These are phyloP conservation scores for Candida sanyaensis DNA, from an alignment of 1,139 yeast species.

Conservation along the genomic window DNA sequence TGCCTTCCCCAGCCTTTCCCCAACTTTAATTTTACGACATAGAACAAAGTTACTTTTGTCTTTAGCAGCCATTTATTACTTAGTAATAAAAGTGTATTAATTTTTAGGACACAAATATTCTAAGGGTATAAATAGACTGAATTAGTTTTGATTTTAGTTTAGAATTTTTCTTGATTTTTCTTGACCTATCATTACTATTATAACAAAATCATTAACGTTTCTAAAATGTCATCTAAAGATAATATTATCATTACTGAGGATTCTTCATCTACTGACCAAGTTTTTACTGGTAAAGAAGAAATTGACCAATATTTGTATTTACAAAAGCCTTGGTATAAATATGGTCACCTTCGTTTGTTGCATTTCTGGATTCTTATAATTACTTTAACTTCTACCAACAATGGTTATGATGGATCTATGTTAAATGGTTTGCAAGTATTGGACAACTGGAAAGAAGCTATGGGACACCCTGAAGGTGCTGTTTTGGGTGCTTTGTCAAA, in stretches of 20 bases:
- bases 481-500: slow-evolving; percentile 47
- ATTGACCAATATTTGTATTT: slow-evolving; percentile 9
- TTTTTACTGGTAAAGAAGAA: slow-evolving; percentile 11
- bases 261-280: slow-evolving; percentile 2
- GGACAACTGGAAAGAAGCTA: slow-evolving; percentile 31
- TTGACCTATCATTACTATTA: not conserved
- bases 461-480: slow-evolving; percentile 45
- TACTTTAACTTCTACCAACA: slow-evolving; percentile 47
- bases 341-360: slow-evolving; percentile 36
- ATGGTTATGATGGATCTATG: slow-evolving; percentile 55
- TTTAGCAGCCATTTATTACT: too few relatives aligned
- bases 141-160: not conserved
- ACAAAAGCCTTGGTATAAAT: slow-evolving; percentile 20
- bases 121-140: not conserved
- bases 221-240: not conserved
- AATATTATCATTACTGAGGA: not conserved
- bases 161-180: too few relatives aligned
- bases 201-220: not conserved
- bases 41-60: too few relatives aligned
- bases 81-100: too few relatives aligned
- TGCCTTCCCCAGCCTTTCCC: too few relatives aligned
- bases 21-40: too few relatives aligned
- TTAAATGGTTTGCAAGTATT: slow-evolving; percentile 53
- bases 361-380: slow-evolving; percentile 38
- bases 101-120: not conserved